Evolutionary conservation across 1,139 yeast species (phyloP), one percentile per base, ranked within the genome.

Genomic region (Lodderomyces margitis): DNA sequence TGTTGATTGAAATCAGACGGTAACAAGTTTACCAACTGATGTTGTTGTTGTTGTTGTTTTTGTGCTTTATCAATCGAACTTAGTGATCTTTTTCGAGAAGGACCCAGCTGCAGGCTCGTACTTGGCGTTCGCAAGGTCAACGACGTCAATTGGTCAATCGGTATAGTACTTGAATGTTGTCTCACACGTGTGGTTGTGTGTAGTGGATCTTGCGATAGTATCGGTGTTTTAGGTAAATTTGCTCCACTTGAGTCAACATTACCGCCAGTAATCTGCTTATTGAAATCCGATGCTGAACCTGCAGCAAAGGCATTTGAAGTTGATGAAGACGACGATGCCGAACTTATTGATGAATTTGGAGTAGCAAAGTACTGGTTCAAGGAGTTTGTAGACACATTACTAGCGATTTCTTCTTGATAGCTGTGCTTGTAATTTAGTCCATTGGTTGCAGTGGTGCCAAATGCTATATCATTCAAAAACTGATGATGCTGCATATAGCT

Each of bases 141-240:
- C 41, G 58, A 55, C 40, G 64, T 59, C 40, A 66, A 56, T 46
- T 65, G 67, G 43, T 66, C 70, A 40, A 59, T 57, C 5, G 65
- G 65, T 16, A 50, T 39, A 5, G 46, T 34, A 14, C 40, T 42
- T 27, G 53, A 50, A 36, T 44, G 40, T 35, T 46, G 46, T 38
- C 55, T 46, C 16, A 30, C 42, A 21, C 45, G 52, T 24, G 5
- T 38, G 27, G 12, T 15, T 23, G 38, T 21, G n/a, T 23, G 28
- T 17, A 16, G 40, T 21, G 34, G 39, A n/a, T 30, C 36, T 24
- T 35, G 39, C 21, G 20, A 2, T 8, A 21, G 8, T 24, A 17
- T 10, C 36, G 47, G 47, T 7, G 48, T 41, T 3, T 43, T 20
- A 12, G 44, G 33, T 1, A 37, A 20, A 27, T 36, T 44, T 14